Percentiles rank a stretch among this genome's conserved stretches.
Conservation (phyloP, 2,329 filamentous ascomycete species). For the Teratosphaeria zuluensis region DNA sequence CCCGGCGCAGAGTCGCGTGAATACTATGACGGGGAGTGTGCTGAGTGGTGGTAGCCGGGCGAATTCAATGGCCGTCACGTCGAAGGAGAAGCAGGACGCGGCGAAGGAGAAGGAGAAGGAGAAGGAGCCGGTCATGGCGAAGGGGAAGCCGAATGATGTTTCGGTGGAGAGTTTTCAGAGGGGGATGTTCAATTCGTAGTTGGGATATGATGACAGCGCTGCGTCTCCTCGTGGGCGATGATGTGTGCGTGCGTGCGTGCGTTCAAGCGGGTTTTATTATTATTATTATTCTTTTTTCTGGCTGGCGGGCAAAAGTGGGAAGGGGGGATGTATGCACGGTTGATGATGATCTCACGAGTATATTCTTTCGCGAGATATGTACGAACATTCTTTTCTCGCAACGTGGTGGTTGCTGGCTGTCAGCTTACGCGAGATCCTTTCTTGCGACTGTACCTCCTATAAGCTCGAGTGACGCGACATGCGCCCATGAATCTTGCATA, state of each 20-base stretch:
- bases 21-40: conserved; percentile 44
- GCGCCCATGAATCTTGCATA: too few relatives aligned
- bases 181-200: conserved; percentile 56
- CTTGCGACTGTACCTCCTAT: too few relatives aligned
- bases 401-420: not conserved
- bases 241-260: not conserved
- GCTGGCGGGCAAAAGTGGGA: not conserved
- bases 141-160: conserved; percentile 54
- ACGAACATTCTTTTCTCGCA: not conserved
- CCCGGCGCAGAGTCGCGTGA: conserved; percentile 39
- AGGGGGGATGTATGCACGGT: not conserved
- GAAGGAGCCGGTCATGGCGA: conserved; percentile 37
- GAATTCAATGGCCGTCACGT: conserved; percentile 39
- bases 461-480: too few relatives aligned
- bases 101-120: conserved; percentile 16
- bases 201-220: conserved; percentile 7
- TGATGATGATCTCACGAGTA: not conserved
- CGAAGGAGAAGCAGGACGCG: conserved; percentile 25
- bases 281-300: not conserved
- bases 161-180: conserved; percentile 62
- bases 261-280: conserved; percentile 5
- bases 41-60: conserved; percentile 28
- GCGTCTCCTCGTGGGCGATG: not conserved
- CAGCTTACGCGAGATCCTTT: not conserved
- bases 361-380: not conserved